Evolutionary conservation across 1,284 basidiomycete species (phyloP).

Genomic region (Rhodotorula mucilaginosa): DNA sequence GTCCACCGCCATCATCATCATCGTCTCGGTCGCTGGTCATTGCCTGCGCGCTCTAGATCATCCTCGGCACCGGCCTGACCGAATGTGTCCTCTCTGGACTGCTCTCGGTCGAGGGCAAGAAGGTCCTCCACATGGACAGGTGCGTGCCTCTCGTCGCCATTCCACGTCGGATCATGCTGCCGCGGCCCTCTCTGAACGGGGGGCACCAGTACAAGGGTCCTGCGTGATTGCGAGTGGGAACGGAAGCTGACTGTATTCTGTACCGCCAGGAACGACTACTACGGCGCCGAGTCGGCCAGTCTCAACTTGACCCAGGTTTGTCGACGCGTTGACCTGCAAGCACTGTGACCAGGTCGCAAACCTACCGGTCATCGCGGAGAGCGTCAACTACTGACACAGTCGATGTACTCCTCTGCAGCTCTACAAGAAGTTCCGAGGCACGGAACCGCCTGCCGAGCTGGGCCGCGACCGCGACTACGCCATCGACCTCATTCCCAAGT

Average conservation of each 20-base stretch:
- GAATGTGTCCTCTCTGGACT: slow-evolving; percentile 97
- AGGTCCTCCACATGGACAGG: slow-evolving; percentile 97
- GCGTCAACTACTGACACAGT: not conserved
- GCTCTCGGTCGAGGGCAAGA: slow-evolving; percentile 98
- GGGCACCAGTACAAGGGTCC: not conserved
- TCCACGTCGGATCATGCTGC: not conserved
- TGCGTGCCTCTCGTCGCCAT: slow-evolving; percentile 13
- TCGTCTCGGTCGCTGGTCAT: not conserved
- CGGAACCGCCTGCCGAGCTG: slow-evolving; percentile 60
- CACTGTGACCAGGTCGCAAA: too few species aligned
- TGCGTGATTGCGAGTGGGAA: not conserved
- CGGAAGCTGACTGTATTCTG: not conserved
- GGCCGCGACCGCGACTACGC: slow-evolving; percentile 94
- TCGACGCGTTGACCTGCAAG: not conserved
- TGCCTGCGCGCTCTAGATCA: slow-evolving; percentile 34
- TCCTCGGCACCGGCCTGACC: slow-evolving; percentile 83
- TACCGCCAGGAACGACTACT: slow-evolving; percentile 80
- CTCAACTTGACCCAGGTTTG: slow-evolving; percentile 92
- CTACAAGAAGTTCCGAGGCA: slow-evolving; percentile 85
- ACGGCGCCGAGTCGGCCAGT: slow-evolving; percentile 95
- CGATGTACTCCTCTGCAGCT: slow-evolving; percentile 58
- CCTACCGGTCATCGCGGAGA: not conserved
- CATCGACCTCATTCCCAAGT: slow-evolving; percentile 74
- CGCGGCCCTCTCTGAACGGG: not conserved
- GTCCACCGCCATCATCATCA: not conserved